A percentile compares a stretch with the other conserved stretches of the same genome.
These are phyloP conservation scores for Candida dajiaensis DNA, from an alignment of 805 yeast species.

Conservation along the genomic window DNA sequence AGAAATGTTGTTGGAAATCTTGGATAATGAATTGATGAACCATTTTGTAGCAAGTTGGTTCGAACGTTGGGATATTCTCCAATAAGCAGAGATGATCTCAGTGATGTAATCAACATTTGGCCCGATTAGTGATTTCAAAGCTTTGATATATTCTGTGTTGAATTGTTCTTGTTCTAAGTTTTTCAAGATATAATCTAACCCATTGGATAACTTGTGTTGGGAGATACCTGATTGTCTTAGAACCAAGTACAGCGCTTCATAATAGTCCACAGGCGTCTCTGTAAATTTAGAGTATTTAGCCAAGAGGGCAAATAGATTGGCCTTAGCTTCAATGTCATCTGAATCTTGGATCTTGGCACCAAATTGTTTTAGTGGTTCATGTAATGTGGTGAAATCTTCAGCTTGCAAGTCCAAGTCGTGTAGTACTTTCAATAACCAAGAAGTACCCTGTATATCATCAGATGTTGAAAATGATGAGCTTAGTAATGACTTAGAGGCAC, in stretches of 20 bases:
- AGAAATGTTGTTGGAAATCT: conserved; percentile 1
- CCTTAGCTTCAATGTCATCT: conserved; percentile 13
- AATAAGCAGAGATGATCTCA: conserved; percentile 19
- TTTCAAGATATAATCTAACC: conserved; percentile 16
- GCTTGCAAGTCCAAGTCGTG: conserved; percentile 14
- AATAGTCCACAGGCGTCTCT: conserved; percentile 19
- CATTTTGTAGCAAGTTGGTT: conserved; percentile 3
- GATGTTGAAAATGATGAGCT: conserved; percentile 1
- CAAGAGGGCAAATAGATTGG: conserved; percentile 25
- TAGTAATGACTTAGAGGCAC: conserved; percentile 6
- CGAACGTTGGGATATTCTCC: conserved; percentile 7
- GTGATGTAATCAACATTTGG: conserved; percentile 14
- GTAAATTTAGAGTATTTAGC: conserved; percentile 15
- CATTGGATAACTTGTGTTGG: conserved; percentile 13
- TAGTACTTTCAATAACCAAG: conserved; percentile 31
- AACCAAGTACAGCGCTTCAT: conserved; percentile 31
- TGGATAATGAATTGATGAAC: conserved; percentile 16
- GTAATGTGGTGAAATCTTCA: conserved; percentile 7
- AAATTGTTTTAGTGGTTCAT: conserved; percentile 7
- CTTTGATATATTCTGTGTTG: conserved; percentile 14
- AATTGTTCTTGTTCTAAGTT: conserved; percentile 2
- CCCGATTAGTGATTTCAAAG: conserved; percentile 16
- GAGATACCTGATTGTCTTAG: conserved; percentile 22
- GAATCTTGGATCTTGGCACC: conserved; percentile 10
- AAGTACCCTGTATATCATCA: background rate